Base-by-base conservation (phyloP, 2,329 filamentous ascomycete species). In the Aspergillus carbonarius region DNA sequence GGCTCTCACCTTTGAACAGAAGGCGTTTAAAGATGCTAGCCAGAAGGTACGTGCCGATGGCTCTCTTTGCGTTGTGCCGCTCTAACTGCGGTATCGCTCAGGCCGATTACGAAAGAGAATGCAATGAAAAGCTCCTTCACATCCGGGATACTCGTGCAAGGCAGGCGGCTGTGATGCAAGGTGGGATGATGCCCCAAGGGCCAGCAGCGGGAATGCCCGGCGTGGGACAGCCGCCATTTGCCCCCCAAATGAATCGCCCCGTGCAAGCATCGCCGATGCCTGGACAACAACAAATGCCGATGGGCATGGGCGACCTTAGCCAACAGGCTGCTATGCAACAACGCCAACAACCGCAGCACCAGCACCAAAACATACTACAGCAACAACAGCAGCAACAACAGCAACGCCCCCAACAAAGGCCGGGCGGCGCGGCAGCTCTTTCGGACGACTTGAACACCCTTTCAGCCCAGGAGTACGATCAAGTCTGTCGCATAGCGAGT, bases 191-290 rank as follows among this genome's bases (percentile, higher is more conserved):
- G 58, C 68, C 71, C 51, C 74, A 76, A 59, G 68, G 66, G 5
- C 68, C 66, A 10, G 71, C 69, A 10, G 58, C 67, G 44, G 71
- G 69, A 13, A 72, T 73, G 63, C 59, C 64, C 47, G 70, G 72
- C 34, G 66, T 70, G 17, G 69, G 68, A 51, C 74, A 75, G 59
- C 78, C 77, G 60, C 76, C 78, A 35, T 82, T 83, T 59, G 76
- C 79, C 12, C 76, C 79, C 18, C 81, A 82, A 58, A 75, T 83
- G 61, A 80, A 79, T 55, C 79, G 78, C 55, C 79, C 73, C 23
- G 79, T 83, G 75, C 82, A 83, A 62, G 68, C 77, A 4, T 82
- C 81, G 2, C 77, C 81, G 0, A 79, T 84, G 44, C 64, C 72
- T 20, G 72, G 69, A 40, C 77, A 78, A 44, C 70, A 71, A 42